Percentiles rank a stretch among this genome's conserved stretches.
phyloP scores from a whole-genome alignment of 257 asterid genomes.

The Plantago major region DNA sequence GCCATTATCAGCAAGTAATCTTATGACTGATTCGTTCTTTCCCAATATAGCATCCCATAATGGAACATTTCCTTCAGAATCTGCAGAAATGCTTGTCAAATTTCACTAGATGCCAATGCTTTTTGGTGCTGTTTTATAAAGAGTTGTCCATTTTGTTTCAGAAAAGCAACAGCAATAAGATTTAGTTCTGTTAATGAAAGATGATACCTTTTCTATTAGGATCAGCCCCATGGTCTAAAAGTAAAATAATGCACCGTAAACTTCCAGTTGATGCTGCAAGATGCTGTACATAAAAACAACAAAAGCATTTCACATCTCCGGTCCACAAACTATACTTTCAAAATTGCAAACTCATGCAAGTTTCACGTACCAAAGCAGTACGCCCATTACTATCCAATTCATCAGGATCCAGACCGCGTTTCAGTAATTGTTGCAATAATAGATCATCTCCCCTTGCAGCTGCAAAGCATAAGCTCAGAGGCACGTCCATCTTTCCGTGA shows the following conservation, averaged over 20 bases:
- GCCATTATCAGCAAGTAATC: constrained; percentile 48
- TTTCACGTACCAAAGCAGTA: constrained; percentile 47
- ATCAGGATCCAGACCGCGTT: constrained; percentile 62
- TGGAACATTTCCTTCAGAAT: constrained; percentile 76
- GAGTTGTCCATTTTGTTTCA: neutral
- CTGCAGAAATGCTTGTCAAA: constrained; percentile 28
- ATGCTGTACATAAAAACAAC: constrained; percentile 43
- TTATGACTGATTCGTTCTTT: constrained; percentile 41
- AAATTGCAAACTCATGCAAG: constrained; percentile 5
- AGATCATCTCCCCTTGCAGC: constrained; percentile 69
- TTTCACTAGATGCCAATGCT: neutral
- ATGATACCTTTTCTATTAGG: constrained; percentile 61
- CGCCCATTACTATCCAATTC: constrained; percentile 63
- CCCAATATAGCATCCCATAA: constrained; percentile 73
- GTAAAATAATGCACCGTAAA: constrained; percentile 51
- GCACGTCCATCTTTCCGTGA: constrained; percentile 75
- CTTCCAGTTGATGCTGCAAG: constrained; percentile 59
- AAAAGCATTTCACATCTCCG: neutral
- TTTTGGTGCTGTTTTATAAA: too few relatives aligned
- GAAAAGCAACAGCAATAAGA: too few relatives aligned
- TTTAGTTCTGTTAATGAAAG: too few relatives aligned
- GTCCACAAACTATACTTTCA: neutral
- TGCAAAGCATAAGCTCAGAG: constrained; percentile 83
- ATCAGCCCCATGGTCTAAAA: constrained; percentile 65
- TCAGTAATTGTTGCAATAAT: constrained; percentile 59